Evolutionary conservation across 345 rosid genomes (phyloP).

Genomic region (Euphorbia peplus): DNA sequence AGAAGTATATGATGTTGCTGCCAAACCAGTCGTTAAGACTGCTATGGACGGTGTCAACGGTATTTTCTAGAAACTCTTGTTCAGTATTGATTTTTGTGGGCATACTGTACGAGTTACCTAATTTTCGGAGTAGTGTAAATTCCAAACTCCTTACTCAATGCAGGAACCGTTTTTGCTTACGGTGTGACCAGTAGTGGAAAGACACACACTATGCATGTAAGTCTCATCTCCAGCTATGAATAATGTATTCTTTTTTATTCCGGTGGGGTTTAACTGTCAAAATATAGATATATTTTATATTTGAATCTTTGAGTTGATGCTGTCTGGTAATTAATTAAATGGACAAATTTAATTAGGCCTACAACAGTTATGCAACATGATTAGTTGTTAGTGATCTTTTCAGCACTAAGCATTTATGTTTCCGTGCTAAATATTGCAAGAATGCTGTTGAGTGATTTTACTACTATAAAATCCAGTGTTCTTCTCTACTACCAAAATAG

Average conservation of each 20-base stretch:
- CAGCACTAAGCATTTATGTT: not conserved
- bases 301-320: not conserved
- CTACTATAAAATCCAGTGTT: not conserved
- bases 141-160: constrained; percentile 12
- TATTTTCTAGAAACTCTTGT: constrained; percentile 25
- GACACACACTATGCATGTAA: constrained; percentile 99
- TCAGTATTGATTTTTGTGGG: not conserved
- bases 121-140: not conserved
- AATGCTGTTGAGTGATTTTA: not conserved
- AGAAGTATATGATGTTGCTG: constrained; percentile 93
- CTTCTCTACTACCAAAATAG: not conserved
- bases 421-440: not conserved
- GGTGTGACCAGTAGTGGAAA: constrained; percentile 99
- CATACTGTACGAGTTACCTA: not conserved
- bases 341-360: not conserved
- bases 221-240: constrained; percentile 20
- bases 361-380: not conserved
- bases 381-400: not conserved
- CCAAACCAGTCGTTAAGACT: constrained; percentile 89
- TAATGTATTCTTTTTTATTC: not conserved
- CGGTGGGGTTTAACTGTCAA: not conserved
- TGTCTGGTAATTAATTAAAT: not conserved
- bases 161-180: constrained; percentile 98
- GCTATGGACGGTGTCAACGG: constrained; percentile 99
- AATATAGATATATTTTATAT: not conserved